A percentile compares a stretch with the other conserved stretches of the same genome.
Evolutionary conservation across 2,329 filamentous ascomycete genomes (phyloP).

Genomic region (Calonectria multiphialidica): DNA sequence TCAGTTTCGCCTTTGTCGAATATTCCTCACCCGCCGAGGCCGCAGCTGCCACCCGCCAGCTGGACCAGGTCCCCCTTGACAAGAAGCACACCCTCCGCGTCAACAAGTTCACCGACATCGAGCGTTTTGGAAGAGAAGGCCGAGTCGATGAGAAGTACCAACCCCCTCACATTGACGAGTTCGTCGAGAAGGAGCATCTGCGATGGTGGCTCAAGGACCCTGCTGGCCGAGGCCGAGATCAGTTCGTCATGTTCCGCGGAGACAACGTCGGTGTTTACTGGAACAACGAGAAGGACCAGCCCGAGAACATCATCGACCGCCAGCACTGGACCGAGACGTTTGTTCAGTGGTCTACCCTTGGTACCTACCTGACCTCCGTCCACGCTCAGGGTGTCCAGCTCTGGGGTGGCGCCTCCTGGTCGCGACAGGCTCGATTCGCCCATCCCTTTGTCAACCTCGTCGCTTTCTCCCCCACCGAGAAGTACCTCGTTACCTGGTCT

Average conservation of each 20-base stretch:
- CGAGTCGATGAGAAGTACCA: conserved; percentile 92
- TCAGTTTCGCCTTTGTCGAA: conserved; percentile 95
- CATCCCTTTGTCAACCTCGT: conserved; percentile 96
- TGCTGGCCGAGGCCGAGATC: conserved; percentile 84
- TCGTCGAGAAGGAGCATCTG: conserved; percentile 93
- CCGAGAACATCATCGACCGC: conserved; percentile 91
- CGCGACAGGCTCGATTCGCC: conserved; percentile 90
- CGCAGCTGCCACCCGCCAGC: conserved; percentile 86
- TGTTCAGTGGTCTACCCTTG: conserved; percentile 96
- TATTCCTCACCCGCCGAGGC: conserved; percentile 93
- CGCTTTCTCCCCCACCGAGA: conserved; percentile 94
- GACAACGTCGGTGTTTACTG: conserved; percentile 96
- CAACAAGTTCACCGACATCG: conserved; percentile 98
- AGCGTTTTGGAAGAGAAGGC: conserved; percentile 94
- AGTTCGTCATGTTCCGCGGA: conserved; percentile 94
- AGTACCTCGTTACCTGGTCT: conserved; percentile 97
- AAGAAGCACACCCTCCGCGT: conserved; percentile 96
- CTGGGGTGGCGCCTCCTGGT: conserved; percentile 93
- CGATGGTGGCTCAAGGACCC: conserved; percentile 92
- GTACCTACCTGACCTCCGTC: conserved; percentile 94
- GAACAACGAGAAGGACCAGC: conserved; percentile 95
- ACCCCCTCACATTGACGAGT: conserved; percentile 84
- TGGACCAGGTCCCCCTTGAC: conserved; percentile 89
- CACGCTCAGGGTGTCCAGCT: conserved; percentile 97
- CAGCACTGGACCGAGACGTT: conserved; percentile 98